phyloP scores from a whole-genome alignment of 1,284 basidiomycete genomes.

The Puccinia horiana region DNA sequence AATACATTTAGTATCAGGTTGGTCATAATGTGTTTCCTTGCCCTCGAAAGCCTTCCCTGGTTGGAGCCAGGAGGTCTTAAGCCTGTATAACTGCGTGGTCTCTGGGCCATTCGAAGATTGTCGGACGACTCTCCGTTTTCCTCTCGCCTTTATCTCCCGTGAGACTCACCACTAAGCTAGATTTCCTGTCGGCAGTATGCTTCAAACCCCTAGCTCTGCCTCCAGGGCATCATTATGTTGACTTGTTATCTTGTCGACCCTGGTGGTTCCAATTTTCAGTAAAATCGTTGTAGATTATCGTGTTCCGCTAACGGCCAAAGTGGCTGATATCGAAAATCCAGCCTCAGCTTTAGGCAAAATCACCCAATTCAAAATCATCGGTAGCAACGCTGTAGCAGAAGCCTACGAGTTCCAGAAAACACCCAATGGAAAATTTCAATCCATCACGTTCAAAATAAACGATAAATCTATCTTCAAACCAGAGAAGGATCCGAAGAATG shows the following conservation, averaged over 20 bases:
- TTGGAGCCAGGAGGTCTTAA: neutral
- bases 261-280: slow-evolving; percentile 2
- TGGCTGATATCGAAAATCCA: neutral
- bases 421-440: neutral
- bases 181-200: neutral
- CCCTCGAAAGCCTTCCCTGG: neutral
- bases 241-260: slow-evolving; percentile 8
- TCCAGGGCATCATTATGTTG: neutral
- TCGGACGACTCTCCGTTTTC: neutral
- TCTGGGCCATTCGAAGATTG: neutral
- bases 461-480: slow-evolving; percentile 36
- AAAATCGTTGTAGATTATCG: slow-evolving; percentile 18
- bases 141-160: neutral
- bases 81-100: neutral
- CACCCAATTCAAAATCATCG: neutral
- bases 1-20: neutral
- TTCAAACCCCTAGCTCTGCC: neutral
- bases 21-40: neutral
- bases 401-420: slow-evolving; percentile 6
- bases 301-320: slow-evolving; percentile 3
- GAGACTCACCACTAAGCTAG: neutral
- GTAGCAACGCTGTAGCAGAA: neutral
- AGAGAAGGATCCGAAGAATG: neutral
- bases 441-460: slow-evolving; percentile 16
- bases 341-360: slow-evolving; percentile 7